phyloP scores from a whole-genome alignment of 257 asterid species.

The Penstemon barbatus region DNA sequence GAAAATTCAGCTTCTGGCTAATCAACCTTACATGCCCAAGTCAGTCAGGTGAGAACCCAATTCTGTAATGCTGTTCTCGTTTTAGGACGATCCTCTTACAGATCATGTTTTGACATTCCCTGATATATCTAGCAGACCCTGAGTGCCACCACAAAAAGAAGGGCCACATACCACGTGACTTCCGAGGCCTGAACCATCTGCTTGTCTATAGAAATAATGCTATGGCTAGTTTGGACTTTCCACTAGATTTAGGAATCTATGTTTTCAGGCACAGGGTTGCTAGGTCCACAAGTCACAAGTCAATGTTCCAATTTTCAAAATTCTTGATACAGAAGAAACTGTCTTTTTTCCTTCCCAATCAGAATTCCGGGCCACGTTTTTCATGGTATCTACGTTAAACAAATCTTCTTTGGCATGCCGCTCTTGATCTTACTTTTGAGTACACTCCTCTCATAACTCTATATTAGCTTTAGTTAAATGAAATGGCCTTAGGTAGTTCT shows the following conservation, averaged over 20 bases:
- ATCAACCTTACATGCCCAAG: too few relatives aligned
- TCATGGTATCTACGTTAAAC: background rate
- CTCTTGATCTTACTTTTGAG: background rate
- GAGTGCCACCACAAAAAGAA: background rate
- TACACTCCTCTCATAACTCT: background rate
- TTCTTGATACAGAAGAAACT: background rate
- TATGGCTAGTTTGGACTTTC: background rate
- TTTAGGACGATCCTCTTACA: background rate
- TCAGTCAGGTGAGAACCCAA: too few relatives aligned
- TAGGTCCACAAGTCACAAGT: background rate
- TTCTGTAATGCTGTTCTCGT: too few relatives aligned
- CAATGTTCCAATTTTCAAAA: background rate
- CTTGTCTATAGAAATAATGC: background rate
- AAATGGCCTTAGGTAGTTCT: background rate
- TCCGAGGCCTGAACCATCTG: background rate
- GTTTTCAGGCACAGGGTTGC: background rate
- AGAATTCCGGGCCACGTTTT: background rate
- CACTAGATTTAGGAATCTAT: background rate
- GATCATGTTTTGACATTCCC: conserved; percentile 1
- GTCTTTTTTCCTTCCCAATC: background rate
- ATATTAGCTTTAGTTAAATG: background rate
- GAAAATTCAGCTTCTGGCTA: too few relatives aligned
- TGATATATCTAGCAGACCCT: background rate
- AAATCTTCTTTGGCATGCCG: background rate
- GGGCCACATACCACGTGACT: background rate